Evolutionary conservation across 2,329 filamentous ascomycete genomes (phyloP).

Genomic region (Diaporthe vaccinii): DNA sequence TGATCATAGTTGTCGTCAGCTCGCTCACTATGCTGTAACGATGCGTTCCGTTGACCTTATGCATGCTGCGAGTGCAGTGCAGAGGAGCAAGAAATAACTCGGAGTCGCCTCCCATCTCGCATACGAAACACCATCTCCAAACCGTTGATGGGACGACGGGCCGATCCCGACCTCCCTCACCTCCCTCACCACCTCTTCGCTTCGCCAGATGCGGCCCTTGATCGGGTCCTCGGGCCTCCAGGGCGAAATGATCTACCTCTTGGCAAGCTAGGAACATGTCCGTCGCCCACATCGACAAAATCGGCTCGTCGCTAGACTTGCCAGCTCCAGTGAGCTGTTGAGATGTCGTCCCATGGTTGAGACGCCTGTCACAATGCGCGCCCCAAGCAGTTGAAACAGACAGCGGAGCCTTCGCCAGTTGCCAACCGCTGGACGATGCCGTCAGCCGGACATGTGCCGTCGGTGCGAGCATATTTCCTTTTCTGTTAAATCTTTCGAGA

Average conservation of each 20-base stretch:
- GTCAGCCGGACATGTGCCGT: slow-evolving; percentile 18
- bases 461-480: slow-evolving; percentile 7
- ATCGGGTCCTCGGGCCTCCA: background rate
- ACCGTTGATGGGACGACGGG: slow-evolving; percentile 23
- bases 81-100: background rate
- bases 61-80: slow-evolving; percentile 4
- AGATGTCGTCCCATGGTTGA: slow-evolving; percentile 39
- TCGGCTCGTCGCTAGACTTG: slow-evolving; percentile 9
- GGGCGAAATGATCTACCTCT: slow-evolving; percentile 16
- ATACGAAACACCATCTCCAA: slow-evolving; percentile 36
- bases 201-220: background rate
- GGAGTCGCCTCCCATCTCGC: slow-evolving; percentile 3
- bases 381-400: slow-evolving; percentile 28
- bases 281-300: slow-evolving; percentile 16
- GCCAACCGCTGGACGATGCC: background rate
- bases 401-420: slow-evolving; percentile 23
- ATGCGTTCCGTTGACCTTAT: background rate
- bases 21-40: background rate
- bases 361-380: slow-evolving; percentile 23
- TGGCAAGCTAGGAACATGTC: slow-evolving; percentile 12
- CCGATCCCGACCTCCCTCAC: slow-evolving; percentile 15
- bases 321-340: slow-evolving; percentile 22
- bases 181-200: slow-evolving; percentile 14
- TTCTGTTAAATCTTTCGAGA: background rate
- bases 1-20: background rate